These are phyloP conservation scores for Phytopythium kandeliae DNA, from an alignment of 352 stramenopile species.

Conservation along the genomic window DNA sequence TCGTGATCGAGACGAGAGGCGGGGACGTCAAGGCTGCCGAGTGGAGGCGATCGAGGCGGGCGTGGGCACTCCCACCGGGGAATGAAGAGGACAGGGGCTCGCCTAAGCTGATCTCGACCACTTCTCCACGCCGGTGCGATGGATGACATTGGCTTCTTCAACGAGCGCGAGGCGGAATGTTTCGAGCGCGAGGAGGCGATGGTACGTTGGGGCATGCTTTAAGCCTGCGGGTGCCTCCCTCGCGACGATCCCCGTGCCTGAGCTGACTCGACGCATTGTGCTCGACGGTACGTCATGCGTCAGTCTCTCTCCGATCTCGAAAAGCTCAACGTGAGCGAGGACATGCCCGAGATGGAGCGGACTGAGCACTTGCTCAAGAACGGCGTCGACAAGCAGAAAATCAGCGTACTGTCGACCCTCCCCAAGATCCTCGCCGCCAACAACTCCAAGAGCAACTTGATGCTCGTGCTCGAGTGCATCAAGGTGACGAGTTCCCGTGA, in stretches of 20 bases:
- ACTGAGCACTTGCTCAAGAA: slow-evolving; percentile 71
- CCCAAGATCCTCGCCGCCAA: slow-evolving; percentile 68
- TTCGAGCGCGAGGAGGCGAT: slow-evolving; percentile 78
- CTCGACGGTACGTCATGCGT: background rate
- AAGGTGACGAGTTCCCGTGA: slow-evolving; percentile 48
- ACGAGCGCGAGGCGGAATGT: slow-evolving; percentile 78
- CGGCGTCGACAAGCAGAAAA: slow-evolving; percentile 75
- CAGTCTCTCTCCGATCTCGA: slow-evolving; percentile 79
- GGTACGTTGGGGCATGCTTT: slow-evolving; percentile 40
- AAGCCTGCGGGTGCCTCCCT: background rate
- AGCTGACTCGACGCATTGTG: background rate
- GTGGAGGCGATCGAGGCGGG: background rate
- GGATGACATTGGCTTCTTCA: slow-evolving; percentile 81
- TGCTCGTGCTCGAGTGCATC: slow-evolving; percentile 60
- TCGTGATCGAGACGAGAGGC: background rate
- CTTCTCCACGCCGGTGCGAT: slow-evolving; percentile 27
- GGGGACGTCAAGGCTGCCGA: background rate
- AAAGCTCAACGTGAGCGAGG: slow-evolving; percentile 82
- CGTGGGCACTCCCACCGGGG: slow-evolving; percentile 14
- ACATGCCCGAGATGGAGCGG: slow-evolving; percentile 77
- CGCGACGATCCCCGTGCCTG: background rate
- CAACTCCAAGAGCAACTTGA: slow-evolving; percentile 68
- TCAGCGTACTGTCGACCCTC: slow-evolving; percentile 63
- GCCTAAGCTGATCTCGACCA: slow-evolving; percentile 15
- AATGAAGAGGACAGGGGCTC: slow-evolving; percentile 27